These are phyloP conservation scores for Deuterostichococcus epilithicus DNA, from an alignment of 139 green algal species.

Conservation along the genomic window DNA sequence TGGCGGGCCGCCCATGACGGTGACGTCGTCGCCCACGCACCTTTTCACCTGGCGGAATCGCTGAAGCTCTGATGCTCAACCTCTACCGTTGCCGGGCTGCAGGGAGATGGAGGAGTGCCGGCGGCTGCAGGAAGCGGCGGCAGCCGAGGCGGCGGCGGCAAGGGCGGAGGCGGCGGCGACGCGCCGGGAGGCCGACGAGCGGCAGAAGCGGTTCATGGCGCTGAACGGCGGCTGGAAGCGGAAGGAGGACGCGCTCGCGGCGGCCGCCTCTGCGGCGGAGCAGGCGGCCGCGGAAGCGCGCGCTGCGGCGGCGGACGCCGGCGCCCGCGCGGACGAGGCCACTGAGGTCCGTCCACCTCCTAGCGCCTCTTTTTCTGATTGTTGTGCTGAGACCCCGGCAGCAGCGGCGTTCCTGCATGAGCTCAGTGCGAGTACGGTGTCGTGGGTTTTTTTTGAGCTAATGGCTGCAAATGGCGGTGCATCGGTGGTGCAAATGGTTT, in stretches of 20 bases:
- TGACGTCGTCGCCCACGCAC: too few species aligned
- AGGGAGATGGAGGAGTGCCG: not conserved
- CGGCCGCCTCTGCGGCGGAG: conserved; percentile 3
- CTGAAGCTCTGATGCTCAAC: too few species aligned
- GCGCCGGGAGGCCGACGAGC: conserved; percentile 16
- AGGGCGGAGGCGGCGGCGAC: not conserved
- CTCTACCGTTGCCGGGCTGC: too few species aligned
- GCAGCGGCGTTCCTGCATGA: not conserved
- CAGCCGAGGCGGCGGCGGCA: conserved; percentile 1
- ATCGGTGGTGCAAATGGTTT: not conserved
- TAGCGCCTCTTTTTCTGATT: not conserved
- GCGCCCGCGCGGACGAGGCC: conserved; percentile 9
- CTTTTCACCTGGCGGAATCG: too few species aligned
- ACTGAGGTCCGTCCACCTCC: not conserved
- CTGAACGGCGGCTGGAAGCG: conserved; percentile 27
- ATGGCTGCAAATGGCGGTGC: not conserved
- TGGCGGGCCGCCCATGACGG: too few species aligned
- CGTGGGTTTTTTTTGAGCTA: not conserved
- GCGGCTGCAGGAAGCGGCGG: not conserved
- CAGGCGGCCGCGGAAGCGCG: conserved; percentile 1
- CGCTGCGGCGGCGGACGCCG: conserved; percentile 6
- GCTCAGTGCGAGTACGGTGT: not conserved
- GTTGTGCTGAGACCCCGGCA: too few species aligned
- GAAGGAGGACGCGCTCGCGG: conserved; percentile 17
- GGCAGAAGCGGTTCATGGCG: conserved; percentile 35